Base-by-base conservation (phyloP, 2,329 filamentous ascomycete species). In the Myotisia sp. region DNA sequence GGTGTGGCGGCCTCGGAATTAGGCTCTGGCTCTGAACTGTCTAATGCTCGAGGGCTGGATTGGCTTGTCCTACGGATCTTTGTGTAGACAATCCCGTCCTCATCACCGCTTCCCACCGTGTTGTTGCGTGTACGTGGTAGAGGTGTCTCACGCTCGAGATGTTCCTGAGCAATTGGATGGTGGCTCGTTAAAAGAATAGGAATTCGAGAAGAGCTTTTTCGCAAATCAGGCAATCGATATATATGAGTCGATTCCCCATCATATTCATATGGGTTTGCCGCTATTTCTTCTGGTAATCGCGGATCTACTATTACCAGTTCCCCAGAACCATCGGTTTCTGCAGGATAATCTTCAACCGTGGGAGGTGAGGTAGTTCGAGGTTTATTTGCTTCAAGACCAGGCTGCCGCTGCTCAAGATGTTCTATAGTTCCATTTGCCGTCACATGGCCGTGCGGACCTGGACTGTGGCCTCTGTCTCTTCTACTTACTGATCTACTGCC, bases 111-210 rank as follows among this genome's bases (percentile, higher is more conserved):
- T 39, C 68, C 72, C 37, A 56, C 56, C 43, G 70, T 76, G 26
- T 65, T 63, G 30, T 65, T 64, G 32, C 70, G 60, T 35, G 65
- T 70, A 38, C 85, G 72, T 36, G 68, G 61, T 28, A 78, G 63
- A 14, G 74, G 75, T 16, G 72, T 75, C 46, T 84, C 79, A 42
- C 85, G 73, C 44, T 87, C 85, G 29, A 83, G 64, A 42, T 77
- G 73, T 32, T 79, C 73, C 33, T 70, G 56, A 2, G 81, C 71
- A 38, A 92, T 76, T 7, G 85, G 84, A 13, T 74, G 70, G 2
- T 81, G 79, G 51, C 83, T 93, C 9, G 71, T 64, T 47, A 83
- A 86, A 19, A 84, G 76, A 23, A 95, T 68, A 1, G 90, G 90
- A 51, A 98, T 94, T 35, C 83, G 76, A 28, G 87, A 93, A 3